These are phyloP conservation scores for Zymoseptoria pseudotritici DNA, from an alignment of 2,329 filamentous ascomycete genomes.

Conservation along the genomic window DNA sequence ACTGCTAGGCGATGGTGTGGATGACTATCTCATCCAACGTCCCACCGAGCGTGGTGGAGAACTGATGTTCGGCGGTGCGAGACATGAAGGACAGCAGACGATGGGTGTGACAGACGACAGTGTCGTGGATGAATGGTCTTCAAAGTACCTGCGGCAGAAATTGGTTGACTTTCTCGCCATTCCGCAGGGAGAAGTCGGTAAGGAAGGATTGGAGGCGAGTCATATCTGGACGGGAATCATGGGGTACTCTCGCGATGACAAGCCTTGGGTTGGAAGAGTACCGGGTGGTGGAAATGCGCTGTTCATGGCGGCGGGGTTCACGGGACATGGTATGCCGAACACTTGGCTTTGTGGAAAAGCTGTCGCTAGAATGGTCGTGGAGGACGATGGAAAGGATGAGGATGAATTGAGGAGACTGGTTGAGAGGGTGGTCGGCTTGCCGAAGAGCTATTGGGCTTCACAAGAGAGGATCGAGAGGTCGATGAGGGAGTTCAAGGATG, in stretches of 20 bases:
- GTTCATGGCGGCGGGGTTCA: slow-evolving; percentile 37
- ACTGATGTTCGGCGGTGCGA: slow-evolving; percentile 65
- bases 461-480: slow-evolving; percentile 22
- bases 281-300: slow-evolving; percentile 35
- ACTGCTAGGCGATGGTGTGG: slow-evolving; percentile 53
- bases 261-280: slow-evolving; percentile 66
- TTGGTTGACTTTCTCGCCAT: slow-evolving; percentile 31
- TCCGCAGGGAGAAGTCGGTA: slow-evolving; percentile 27
- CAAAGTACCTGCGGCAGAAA: slow-evolving; percentile 47
- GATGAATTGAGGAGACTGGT: slow-evolving; percentile 12
- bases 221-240: slow-evolving; percentile 70
- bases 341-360: slow-evolving; percentile 60
- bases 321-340: slow-evolving; percentile 66
- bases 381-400: slow-evolving; percentile 4
- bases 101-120: slow-evolving; percentile 56
- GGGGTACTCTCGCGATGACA: slow-evolving; percentile 62
- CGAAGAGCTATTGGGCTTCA: slow-evolving; percentile 23
- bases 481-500: slow-evolving; percentile 14
- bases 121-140: slow-evolving; percentile 49
- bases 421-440: slow-evolving; percentile 18
- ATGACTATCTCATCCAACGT: slow-evolving; percentile 70
- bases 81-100: slow-evolving; percentile 45
- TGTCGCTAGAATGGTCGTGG: slow-evolving; percentile 52
- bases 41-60: slow-evolving; percentile 46
- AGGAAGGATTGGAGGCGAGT: slow-evolving; percentile 41